phyloP scores from a whole-genome alignment of 331 rosid genomes.

The Erythrophleum ivorense region DNA sequence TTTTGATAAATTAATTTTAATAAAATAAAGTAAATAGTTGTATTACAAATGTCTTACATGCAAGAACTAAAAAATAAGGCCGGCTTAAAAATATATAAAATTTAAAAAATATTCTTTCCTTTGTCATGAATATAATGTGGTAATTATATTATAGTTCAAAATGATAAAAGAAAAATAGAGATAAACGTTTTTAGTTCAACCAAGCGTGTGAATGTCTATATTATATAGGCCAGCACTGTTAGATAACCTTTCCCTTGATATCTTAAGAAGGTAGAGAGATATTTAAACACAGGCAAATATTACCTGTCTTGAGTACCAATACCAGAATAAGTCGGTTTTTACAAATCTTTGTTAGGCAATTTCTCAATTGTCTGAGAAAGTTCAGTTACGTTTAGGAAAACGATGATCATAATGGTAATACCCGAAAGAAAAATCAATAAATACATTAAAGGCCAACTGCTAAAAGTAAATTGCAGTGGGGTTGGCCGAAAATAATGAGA shows the following conservation, averaged over 20 bases:
- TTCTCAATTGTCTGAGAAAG: not conserved
- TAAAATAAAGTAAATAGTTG: too few species aligned
- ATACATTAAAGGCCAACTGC: too few species aligned
- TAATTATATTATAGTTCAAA: too few species aligned
- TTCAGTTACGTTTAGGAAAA: constrained; percentile 1
- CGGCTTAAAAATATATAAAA: too few species aligned
- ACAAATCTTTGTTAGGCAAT: not conserved
- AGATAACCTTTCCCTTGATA: not conserved
- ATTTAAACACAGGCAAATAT: not conserved
- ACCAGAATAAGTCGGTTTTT: not conserved
- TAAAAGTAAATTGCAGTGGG: not conserved
- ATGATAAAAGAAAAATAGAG: too few species aligned
- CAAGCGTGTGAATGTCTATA: too few species aligned
- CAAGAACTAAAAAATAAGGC: too few species aligned
- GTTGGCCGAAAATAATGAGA: not conserved
- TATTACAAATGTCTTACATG: too few species aligned
- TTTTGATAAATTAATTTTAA: too few species aligned
- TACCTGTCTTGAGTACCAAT: not conserved
- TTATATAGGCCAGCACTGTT: too few species aligned
- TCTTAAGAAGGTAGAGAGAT: not conserved
- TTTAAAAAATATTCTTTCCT: not conserved
- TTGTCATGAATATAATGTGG: not conserved
- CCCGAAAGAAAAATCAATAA: too few species aligned
- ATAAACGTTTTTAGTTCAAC: not conserved
- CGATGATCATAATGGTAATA: not conserved